phyloP scores from a whole-genome alignment of 2,329 filamentous ascomycete species.

The Fusarium keratoplasticum region DNA sequence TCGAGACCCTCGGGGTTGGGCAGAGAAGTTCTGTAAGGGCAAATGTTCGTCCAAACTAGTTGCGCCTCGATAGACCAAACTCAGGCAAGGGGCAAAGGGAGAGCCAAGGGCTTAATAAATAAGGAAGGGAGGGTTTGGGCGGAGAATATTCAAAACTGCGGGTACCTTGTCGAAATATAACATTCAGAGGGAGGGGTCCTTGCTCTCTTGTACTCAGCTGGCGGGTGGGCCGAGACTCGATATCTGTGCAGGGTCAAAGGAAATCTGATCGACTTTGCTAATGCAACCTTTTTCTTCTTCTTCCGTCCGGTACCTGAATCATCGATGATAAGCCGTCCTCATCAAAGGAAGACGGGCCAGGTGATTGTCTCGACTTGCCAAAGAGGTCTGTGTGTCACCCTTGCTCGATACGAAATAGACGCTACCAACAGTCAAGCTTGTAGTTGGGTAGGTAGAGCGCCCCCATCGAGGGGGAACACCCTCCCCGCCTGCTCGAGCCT shows the following conservation, averaged over 20 bases:
- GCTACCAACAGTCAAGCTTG: slow-evolving; percentile 43
- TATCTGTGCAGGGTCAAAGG: slow-evolving; percentile 32
- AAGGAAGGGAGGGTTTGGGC: slow-evolving; percentile 41
- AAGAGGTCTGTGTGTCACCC: slow-evolving; percentile 51
- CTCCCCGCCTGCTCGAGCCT: slow-evolving; percentile 19
- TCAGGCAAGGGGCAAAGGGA: slow-evolving; percentile 36
- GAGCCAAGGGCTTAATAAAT: slow-evolving; percentile 36
- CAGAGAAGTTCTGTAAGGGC: slow-evolving; percentile 16
- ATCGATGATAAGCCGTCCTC: slow-evolving; percentile 41
- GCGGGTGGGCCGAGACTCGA: slow-evolving; percentile 37
- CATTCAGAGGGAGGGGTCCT: slow-evolving; percentile 42
- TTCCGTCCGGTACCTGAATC: slow-evolving; percentile 46
- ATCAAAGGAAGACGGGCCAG: slow-evolving; percentile 44
- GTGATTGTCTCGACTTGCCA: slow-evolving; percentile 48
- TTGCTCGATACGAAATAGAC: slow-evolving; percentile 38
- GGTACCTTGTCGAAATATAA: slow-evolving; percentile 34
- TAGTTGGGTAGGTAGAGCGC: slow-evolving; percentile 38
- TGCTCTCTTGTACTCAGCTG: slow-evolving; percentile 48
- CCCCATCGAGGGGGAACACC: slow-evolving; percentile 18
- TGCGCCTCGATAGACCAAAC: slow-evolving; percentile 21
- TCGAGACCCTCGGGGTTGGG: slow-evolving; percentile 17
- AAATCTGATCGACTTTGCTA: slow-evolving; percentile 39
- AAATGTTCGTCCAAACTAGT: slow-evolving; percentile 18
- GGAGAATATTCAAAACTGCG: slow-evolving; percentile 37
- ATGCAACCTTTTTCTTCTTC: slow-evolving; percentile 46